phyloP scores from a whole-genome alignment of 352 stramenopile genomes.

The Phytophthora hibernalis region DNA sequence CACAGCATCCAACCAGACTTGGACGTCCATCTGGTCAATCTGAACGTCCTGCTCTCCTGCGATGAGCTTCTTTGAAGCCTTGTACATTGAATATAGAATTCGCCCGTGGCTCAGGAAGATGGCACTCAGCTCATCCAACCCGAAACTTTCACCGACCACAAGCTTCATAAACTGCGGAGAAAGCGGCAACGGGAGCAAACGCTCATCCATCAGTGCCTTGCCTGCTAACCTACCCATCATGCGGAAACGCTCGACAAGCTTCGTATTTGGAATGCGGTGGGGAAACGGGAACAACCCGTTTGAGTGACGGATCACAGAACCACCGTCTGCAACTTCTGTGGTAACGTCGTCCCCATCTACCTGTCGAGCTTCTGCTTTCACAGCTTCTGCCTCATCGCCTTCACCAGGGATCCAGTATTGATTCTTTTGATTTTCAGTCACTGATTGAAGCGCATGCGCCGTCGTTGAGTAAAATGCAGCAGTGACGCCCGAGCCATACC shows the following conservation, averaged over 20 bases:
- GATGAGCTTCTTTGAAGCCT: slow-evolving; percentile 42
- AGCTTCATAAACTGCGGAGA: slow-evolving; percentile 82
- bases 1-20: slow-evolving; percentile 73
- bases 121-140: slow-evolving; percentile 50
- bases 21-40: slow-evolving; percentile 60
- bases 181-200: slow-evolving; percentile 74
- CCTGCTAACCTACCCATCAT: slow-evolving; percentile 84
- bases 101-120: slow-evolving; percentile 76
- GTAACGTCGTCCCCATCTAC: slow-evolving; percentile 7
- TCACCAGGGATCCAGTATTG: slow-evolving; percentile 72
- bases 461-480: slow-evolving; percentile 87
- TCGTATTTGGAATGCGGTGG: slow-evolving; percentile 34
- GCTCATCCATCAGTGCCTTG: slow-evolving; percentile 86
- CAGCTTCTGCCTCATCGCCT: slow-evolving; percentile 39
- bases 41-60: slow-evolving; percentile 41
- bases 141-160: slow-evolving; percentile 69
- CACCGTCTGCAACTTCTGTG: slow-evolving; percentile 35
- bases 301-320: slow-evolving; percentile 70
- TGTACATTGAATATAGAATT: slow-evolving; percentile 68
- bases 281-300: slow-evolving; percentile 85
- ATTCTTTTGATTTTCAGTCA: slow-evolving; percentile 54
- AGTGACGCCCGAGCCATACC: slow-evolving; percentile 86
- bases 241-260: slow-evolving; percentile 74
- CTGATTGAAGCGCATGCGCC: slow-evolving; percentile 65
- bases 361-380: slow-evolving; percentile 11